Percentiles rank a stretch among this genome's conserved stretches.
Evolutionary conservation across 306 rosid species (phyloP).

Genomic region (Fragaria ananassa): DNA sequence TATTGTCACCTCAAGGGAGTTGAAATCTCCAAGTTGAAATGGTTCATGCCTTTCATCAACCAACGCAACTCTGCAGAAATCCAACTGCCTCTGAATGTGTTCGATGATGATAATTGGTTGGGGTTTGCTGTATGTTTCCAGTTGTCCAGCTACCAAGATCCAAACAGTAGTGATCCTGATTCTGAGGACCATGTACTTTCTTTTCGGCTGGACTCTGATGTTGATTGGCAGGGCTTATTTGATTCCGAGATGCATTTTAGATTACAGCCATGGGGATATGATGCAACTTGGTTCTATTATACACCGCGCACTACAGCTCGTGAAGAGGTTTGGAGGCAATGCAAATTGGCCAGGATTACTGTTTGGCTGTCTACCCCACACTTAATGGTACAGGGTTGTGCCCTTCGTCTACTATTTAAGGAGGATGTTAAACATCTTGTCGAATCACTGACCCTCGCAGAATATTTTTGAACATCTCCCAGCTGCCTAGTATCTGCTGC

Average conservation of each 20-base stretch:
- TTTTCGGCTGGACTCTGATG: neutral
- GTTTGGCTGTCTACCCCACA: too few species aligned
- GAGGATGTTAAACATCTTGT: conserved; percentile 6
- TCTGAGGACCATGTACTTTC: neutral
- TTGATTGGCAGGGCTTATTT: neutral
- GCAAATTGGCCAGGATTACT: neutral
- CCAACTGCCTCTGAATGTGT: too few species aligned
- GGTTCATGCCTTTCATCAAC: too few species aligned
- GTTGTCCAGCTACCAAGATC: too few species aligned
- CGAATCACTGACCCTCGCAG: neutral
- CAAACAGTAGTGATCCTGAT: too few species aligned
- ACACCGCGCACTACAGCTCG: neutral
- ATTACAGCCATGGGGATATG: neutral
- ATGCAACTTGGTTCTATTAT: neutral
- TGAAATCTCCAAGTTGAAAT: too few species aligned
- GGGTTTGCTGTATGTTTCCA: too few species aligned
- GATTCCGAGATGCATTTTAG: neutral
- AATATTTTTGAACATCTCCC: too few species aligned
- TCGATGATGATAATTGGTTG: too few species aligned
- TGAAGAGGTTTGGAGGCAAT: neutral
- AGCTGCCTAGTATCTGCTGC: too few species aligned
- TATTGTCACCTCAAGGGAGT: too few species aligned
- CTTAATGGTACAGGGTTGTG: neutral
- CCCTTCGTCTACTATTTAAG: neutral
- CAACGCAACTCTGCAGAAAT: too few species aligned